phyloP scores from a whole-genome alignment of 306 rosid species.

The Dryas alaskensis region DNA sequence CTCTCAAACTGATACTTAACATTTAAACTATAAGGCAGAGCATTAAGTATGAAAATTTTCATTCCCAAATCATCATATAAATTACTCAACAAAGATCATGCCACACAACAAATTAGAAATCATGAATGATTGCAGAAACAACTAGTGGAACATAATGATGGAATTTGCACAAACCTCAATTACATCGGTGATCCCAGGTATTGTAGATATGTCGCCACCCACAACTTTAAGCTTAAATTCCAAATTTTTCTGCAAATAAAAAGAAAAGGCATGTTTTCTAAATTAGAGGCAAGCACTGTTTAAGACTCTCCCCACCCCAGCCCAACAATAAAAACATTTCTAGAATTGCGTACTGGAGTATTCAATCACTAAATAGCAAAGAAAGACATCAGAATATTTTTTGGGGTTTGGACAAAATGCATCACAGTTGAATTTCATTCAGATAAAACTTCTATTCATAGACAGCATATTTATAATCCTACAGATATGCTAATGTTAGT shows the following conservation, averaged over 20 bases:
- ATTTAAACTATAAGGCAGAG: neutral
- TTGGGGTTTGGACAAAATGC: neutral
- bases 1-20: neutral
- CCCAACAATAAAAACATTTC: neutral
- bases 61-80: neutral
- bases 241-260: constrained; percentile 67
- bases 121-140: neutral
- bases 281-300: constrained; percentile 4
- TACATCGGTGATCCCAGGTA: constrained; percentile 74
- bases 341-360: neutral
- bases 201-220: constrained; percentile 86
- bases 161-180: constrained; percentile 68
- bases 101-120: neutral
- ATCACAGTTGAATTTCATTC: neutral
- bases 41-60: neutral
- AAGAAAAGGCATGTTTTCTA: constrained; percentile 22
- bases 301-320: no score
- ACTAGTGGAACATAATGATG: neutral
- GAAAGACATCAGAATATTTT: neutral
- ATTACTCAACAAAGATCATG: neutral
- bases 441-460: neutral
- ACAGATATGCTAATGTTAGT: constrained; percentile 2
- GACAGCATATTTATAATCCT: neutral
- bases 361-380: neutral
- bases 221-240: constrained; percentile 84